Percentiles rank a stretch among this genome's conserved stretches.
phyloP scores from a whole-genome alignment of 73 alveolate species.

The Uronychia setigera region DNA sequence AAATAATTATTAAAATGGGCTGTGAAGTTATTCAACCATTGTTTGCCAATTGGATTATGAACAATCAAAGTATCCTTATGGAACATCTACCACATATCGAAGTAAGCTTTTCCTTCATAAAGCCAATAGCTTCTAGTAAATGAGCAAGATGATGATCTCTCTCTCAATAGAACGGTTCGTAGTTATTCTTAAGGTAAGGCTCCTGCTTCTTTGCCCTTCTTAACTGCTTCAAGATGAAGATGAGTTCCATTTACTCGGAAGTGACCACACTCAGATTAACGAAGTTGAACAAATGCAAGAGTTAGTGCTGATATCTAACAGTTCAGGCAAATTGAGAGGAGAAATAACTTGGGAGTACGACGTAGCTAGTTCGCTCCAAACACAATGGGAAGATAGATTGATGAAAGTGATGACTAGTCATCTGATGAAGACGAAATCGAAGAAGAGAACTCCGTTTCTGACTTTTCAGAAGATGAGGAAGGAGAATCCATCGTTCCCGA shows the following conservation, averaged over 20 bases:
- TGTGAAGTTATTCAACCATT: not conserved
- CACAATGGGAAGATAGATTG: too few relatives aligned
- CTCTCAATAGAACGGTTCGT: not conserved
- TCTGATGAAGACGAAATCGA: too few relatives aligned
- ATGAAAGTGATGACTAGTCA: too few relatives aligned
- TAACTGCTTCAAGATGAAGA: not conserved
- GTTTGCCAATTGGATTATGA: not conserved
- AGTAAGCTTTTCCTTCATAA: not conserved
- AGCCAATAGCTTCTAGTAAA: not conserved
- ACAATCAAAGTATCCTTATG: not conserved
- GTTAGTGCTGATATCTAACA: too few relatives aligned
- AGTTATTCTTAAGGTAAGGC: not conserved
- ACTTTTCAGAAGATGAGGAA: too few relatives aligned
- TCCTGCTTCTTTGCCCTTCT: too few relatives aligned
- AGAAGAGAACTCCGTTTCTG: too few relatives aligned
- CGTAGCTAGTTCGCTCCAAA: too few relatives aligned
- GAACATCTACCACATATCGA: not conserved
- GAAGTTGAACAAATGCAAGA: not conserved
- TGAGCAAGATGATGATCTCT: not conserved
- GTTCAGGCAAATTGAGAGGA: too few relatives aligned
- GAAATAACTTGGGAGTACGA: too few relatives aligned
- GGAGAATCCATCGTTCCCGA: too few relatives aligned
- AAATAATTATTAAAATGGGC: not conserved
- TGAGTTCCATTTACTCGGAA: not conserved
- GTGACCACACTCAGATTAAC: not conserved